Conservation (phyloP, 768 basidiomycete genomes). For the Naganishia onofrii region DNA sequence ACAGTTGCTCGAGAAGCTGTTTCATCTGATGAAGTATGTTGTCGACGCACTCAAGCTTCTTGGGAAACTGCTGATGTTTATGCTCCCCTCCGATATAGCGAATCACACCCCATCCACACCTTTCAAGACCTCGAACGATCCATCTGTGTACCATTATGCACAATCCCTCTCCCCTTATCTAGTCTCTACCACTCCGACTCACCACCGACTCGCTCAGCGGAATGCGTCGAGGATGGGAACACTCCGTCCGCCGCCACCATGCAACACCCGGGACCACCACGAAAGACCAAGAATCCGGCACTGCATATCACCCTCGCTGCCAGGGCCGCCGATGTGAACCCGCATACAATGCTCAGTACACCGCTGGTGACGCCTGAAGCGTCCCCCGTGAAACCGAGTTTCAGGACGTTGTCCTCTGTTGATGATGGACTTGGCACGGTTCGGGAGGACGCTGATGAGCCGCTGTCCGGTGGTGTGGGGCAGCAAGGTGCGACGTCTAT, state of each 20-base stretch:
- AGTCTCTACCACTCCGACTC: background rate
- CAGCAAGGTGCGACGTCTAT: no score
- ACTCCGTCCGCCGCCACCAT: no score
- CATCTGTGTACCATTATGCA: slow-evolving; percentile 28
- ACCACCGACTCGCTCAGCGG: background rate
- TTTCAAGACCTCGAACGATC: slow-evolving; percentile 18
- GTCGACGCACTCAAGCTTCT: background rate
- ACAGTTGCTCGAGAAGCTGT: slow-evolving; percentile 35
- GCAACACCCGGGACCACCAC: background rate
- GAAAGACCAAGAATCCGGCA: background rate
- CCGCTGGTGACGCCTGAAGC: slow-evolving; percentile 11
- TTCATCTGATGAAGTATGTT: slow-evolving; percentile 40
- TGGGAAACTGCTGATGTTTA: background rate
- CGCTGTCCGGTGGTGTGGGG: no score
- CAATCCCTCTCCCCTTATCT: slow-evolving; percentile 8
- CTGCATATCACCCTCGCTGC: background rate
- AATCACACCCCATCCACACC: slow-evolving; percentile 11
- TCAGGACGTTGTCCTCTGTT: background rate
- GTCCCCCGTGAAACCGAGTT: background rate
- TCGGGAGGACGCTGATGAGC: background rate
- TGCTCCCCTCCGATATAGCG: background rate
- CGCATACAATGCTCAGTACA: slow-evolving; percentile 20
- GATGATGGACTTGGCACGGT: background rate
- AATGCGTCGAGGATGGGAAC: background rate
- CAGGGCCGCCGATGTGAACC: background rate